Evolutionary conservation across 768 basidiomycete genomes (phyloP), one percentile per base, ranked within the genome.

Genomic region (Boletus sensibilis): DNA sequence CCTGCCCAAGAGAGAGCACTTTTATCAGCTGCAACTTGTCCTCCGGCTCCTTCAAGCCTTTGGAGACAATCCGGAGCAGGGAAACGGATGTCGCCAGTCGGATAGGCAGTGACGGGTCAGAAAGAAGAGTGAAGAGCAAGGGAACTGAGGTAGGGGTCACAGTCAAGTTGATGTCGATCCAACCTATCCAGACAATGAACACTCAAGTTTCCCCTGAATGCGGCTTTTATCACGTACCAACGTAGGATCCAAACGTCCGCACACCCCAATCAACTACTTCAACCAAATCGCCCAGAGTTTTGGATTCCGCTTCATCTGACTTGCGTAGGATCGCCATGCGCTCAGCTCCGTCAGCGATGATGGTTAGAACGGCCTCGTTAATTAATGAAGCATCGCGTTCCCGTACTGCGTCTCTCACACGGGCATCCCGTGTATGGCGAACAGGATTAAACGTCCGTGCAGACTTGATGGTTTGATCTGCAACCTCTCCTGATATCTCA

Each of bases 121-220:
- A 87, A 38, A 98, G 82, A 39, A 97, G 79, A 37, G 79, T 83
- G 69, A 95, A 94, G 42, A 97, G 80, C 35, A 98, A 76, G 6
- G 89, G 86, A 34, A 98, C 84, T 2, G 95, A 93, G 14, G 82
- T 83, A 13, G 90, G 92, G 2, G 95, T 98, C 56, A 99, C 89
- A 13, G 97, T 94, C 59, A 98, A 77, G 66, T 93, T 94, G 62
- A 99, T 95, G 67, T 99, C 97, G 62, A 98, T 90, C 97, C 97
- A 99, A 14, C 94, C 96, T 97, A 29, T 41, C 4, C 47, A 38
- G 35, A 47, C n/a, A 23, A 16, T 56, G 35, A 63, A 56, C 21
- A 35, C n/a, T 13, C 27, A 12, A 23, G 7, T 13, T 21, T 40
- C 14, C 29, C 9, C 1, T 10, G 25, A 37, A 25, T 31, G 53